phyloP scores from a whole-genome alignment of 208 protist genomes.

The Leptomonas seymouri region DNA sequence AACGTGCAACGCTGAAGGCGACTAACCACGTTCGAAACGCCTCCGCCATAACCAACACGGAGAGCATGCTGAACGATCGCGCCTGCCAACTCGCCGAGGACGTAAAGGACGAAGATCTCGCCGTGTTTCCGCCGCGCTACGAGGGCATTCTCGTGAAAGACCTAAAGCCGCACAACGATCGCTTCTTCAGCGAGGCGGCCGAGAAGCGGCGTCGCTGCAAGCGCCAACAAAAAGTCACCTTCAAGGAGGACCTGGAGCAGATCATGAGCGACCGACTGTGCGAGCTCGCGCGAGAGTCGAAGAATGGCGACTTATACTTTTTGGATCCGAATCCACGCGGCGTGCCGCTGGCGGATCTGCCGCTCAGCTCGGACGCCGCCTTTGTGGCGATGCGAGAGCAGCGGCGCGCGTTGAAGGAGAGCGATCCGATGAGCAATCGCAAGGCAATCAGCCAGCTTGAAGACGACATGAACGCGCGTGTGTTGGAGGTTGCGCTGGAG shows the following conservation, averaged over 20 bases:
- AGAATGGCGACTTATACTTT: slow-evolving; percentile 83
- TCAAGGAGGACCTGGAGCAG: slow-evolving; percentile 53
- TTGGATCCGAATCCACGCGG: slow-evolving; percentile 53
- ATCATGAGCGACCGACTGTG: slow-evolving; percentile 66
- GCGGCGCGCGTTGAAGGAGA: slow-evolving; percentile 49
- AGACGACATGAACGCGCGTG: slow-evolving; percentile 60
- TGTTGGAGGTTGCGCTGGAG: slow-evolving; percentile 40
- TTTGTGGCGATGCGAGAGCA: slow-evolving; percentile 55
- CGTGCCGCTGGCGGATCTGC: slow-evolving; percentile 37
- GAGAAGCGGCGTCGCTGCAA: slow-evolving; percentile 47
- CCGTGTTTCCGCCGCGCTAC: slow-evolving; percentile 49
- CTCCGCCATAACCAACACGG: slow-evolving; percentile 39
- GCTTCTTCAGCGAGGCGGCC: slow-evolving; percentile 60
- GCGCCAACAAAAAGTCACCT: slow-evolving; percentile 31
- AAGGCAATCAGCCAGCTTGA: slow-evolving; percentile 55
- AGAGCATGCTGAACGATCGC: slow-evolving; percentile 72
- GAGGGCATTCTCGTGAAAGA: slow-evolving; percentile 57
- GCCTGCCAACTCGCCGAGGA: slow-evolving; percentile 56
- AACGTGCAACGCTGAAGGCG: slow-evolving; percentile 52
- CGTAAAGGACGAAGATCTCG: slow-evolving; percentile 65
- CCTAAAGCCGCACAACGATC: slow-evolving; percentile 62
- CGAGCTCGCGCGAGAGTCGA: slow-evolving; percentile 64
- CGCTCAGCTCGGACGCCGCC: slow-evolving; percentile 41
- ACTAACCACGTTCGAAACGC: slow-evolving; percentile 40
- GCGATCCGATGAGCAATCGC: slow-evolving; percentile 56